Percentiles rank a stretch among this genome's conserved stretches.
phyloP scores from a whole-genome alignment of 225 moss, liverwort and hornwort genomes.

The Polytrichum commune region DNA sequence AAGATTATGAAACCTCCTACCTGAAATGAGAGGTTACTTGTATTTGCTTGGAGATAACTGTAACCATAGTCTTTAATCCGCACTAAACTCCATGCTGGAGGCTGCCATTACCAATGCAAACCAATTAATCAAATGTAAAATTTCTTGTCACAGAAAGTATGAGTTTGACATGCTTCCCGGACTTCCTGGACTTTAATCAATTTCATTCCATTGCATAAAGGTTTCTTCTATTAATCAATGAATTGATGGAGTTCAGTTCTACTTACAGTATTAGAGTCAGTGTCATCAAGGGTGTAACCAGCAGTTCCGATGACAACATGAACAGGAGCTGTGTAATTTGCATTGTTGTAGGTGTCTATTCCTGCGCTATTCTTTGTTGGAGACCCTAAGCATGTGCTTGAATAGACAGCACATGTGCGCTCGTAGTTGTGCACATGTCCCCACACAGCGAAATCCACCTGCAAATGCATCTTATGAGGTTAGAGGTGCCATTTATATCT shows the following conservation, averaged over 20 bases:
- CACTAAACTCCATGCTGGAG: conserved; percentile 37
- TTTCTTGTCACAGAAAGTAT: background rate
- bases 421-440: conserved; percentile 75
- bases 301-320: conserved; percentile 56
- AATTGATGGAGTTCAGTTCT: background rate
- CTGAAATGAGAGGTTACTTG: conserved; percentile 25
- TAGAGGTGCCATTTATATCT: background rate
- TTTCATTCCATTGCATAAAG: too few relatives aligned
- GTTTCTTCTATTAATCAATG: too few relatives aligned
- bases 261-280: conserved; percentile 9
- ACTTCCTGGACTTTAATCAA: too few relatives aligned
- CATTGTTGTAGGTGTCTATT: conserved; percentile 39
- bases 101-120: conserved; percentile 21
- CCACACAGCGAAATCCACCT: conserved; percentile 61
- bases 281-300: conserved; percentile 30
- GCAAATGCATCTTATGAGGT: background rate
- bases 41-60: conserved; percentile 30
- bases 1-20: conserved; percentile 8
- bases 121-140: too few relatives aligned
- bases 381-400: conserved; percentile 30
- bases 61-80: conserved; percentile 48
- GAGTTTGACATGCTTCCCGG: background rate
- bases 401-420: conserved; percentile 46
- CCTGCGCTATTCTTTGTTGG: conserved; percentile 39
- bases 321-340: conserved; percentile 47